Conservation (phyloP, 805 yeast genomes). For the Candida tallmaniae region DNA sequence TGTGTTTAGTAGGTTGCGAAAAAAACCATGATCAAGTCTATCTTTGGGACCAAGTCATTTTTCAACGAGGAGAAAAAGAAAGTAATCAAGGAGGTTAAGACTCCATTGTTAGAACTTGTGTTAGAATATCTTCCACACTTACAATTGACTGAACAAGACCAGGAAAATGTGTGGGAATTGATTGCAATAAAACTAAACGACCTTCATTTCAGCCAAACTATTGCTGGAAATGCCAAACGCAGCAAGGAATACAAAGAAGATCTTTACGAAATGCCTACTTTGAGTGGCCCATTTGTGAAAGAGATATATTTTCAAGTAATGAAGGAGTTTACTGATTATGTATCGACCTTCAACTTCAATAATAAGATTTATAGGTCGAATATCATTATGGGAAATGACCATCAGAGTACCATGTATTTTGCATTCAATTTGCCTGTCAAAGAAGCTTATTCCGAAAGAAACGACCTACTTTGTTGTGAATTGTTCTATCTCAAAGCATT, state of each 20-base stretch:
- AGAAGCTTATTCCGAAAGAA: slow-evolving; percentile 11
- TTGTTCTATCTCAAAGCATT: slow-evolving; percentile 15
- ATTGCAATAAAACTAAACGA: slow-evolving; percentile 29
- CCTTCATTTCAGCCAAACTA: slow-evolving; percentile 13
- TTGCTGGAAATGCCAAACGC: slow-evolving; percentile 1
- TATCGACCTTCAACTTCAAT: slow-evolving; percentile 6
- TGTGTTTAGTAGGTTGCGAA: too few species aligned
- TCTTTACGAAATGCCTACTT: slow-evolving; percentile 20
- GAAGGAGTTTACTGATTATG: slow-evolving; percentile 10
- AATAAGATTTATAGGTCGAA: slow-evolving; percentile 7
- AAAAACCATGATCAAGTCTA: neutral
- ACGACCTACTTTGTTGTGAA: slow-evolving; percentile 19
- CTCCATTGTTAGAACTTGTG: slow-evolving; percentile 25
- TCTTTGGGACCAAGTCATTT: slow-evolving; percentile 18
- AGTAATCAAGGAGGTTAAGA: slow-evolving; percentile 18
- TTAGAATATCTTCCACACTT: slow-evolving; percentile 28
- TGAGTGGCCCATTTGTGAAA: slow-evolving; percentile 22
- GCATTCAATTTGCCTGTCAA: slow-evolving; percentile 13
- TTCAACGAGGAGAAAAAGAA: slow-evolving; percentile 22
- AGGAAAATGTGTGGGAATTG: slow-evolving; percentile 30
- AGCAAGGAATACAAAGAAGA: slow-evolving; percentile 4
- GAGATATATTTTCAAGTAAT: slow-evolving; percentile 17
- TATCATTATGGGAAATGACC: neutral
- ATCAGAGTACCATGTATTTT: slow-evolving; percentile 4
- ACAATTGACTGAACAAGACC: slow-evolving; percentile 19